Conservation (phyloP, 2,329 filamentous ascomycete genomes). For the Fusarium duplospermum region DNA sequence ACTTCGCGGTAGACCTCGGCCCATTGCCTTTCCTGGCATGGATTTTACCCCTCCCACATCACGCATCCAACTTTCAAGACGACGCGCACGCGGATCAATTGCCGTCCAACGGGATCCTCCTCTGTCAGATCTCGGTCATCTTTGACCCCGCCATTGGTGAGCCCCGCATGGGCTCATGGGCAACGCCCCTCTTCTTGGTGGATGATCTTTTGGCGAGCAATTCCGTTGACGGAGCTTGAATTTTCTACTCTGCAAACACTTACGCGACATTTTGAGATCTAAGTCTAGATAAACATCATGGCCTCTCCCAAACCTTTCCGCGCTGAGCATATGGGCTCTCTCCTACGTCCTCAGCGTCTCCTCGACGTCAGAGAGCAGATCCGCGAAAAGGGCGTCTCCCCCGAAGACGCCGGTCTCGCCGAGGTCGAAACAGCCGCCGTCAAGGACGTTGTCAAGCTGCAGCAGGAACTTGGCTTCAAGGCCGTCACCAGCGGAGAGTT, state of each 20-base stretch:
- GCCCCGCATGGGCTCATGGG: conserved; percentile 21
- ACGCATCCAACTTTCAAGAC: conserved; percentile 2
- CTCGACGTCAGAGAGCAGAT: conserved; percentile 48
- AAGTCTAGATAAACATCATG: conserved; percentile 18
- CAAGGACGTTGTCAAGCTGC: conserved; percentile 71
- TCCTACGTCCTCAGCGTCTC: conserved; percentile 71
- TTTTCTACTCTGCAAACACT: not conserved
- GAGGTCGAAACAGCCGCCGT: conserved; percentile 68
- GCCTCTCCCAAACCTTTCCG: conserved; percentile 67
- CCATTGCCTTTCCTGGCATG: not conserved
- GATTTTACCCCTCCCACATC: conserved; percentile 15
- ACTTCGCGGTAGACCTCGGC: not conserved
- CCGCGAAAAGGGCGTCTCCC: conserved; percentile 54
- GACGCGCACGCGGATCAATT: not conserved
- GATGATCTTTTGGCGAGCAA: not conserved
- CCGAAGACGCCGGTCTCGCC: conserved; percentile 65
- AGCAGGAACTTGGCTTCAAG: conserved; percentile 74
- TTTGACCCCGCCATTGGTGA: conserved; percentile 17
- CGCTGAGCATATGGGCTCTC: conserved; percentile 80
- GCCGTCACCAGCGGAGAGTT: conserved; percentile 80
- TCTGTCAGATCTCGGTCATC: conserved; percentile 23
- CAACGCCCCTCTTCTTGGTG: conserved; percentile 21
- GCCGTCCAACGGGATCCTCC: not conserved
- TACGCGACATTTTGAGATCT: not conserved
- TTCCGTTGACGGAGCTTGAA: not conserved